Conservation (phyloP, 495 filamentous ascomycete species). For the Geoglossum glabrum region DNA sequence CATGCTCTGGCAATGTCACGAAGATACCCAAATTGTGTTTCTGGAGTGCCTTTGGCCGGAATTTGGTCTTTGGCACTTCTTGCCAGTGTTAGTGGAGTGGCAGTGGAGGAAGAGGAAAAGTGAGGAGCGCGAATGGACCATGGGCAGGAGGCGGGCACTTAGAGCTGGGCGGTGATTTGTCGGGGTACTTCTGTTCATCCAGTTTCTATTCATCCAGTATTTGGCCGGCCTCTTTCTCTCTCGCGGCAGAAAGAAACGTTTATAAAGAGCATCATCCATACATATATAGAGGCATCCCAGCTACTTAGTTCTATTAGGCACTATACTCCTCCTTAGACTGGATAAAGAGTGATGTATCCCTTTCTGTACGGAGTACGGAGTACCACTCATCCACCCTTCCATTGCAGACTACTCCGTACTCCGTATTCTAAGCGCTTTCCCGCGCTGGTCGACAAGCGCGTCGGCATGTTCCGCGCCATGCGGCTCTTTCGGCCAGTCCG, state of each 20-base stretch:
- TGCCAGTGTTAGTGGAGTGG: slow-evolving; percentile 85
- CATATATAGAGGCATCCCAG: neutral
- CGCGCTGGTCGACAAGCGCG: neutral
- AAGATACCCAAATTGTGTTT: slow-evolving; percentile 81
- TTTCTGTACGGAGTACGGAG: too few species aligned
- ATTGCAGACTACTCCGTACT: too few species aligned
- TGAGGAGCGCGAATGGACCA: slow-evolving; percentile 16
- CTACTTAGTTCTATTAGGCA: neutral
- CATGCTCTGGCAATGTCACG: slow-evolving; percentile 95
- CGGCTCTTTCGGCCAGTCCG: neutral
- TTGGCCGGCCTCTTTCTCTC: neutral
- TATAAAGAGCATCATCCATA: neutral
- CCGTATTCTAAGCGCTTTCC: neutral
- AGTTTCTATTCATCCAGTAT: neutral
- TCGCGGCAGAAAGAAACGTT: neutral
- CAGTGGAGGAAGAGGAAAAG: slow-evolving; percentile 50
- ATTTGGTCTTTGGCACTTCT: slow-evolving; percentile 84
- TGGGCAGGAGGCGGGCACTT: neutral
- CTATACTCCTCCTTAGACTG: neutral
- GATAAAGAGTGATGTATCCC: neutral
- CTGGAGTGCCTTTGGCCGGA: slow-evolving; percentile 88
- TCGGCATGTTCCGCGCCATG: neutral
- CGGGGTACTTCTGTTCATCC: neutral
- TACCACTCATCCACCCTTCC: too few species aligned
- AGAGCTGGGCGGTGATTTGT: neutral